These are phyloP conservation scores for Wickerhamomyces bovis DNA, from an alignment of 805 yeast species.

Conservation along the genomic window DNA sequence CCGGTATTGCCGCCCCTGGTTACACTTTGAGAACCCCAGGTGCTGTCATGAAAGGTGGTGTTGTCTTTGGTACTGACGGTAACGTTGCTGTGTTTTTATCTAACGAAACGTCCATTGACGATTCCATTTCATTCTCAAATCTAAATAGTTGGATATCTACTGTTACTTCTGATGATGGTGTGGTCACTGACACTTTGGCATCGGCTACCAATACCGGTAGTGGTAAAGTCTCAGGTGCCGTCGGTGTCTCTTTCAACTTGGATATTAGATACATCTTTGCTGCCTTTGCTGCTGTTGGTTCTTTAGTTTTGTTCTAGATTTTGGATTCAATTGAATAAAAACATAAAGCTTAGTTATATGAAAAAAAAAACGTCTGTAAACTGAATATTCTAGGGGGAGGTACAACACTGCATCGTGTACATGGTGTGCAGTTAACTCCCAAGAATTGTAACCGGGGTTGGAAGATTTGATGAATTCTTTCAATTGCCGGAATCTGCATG, in stretches of 20 bases:
- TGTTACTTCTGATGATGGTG: conserved; percentile 25
- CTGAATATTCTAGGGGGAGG: too few species aligned
- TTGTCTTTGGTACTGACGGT: conserved; percentile 57
- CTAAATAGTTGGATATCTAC: conserved; percentile 40
- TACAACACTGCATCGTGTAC: too few species aligned
- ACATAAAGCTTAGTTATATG: too few species aligned
- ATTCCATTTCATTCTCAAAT: conserved; percentile 37
- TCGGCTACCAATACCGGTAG: conserved; percentile 33
- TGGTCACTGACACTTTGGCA: conserved; percentile 25
- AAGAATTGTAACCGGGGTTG: too few species aligned
- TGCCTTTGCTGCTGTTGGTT: conserved; percentile 17
- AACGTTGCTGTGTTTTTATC: conserved; percentile 56
- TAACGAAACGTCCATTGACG: conserved; percentile 44
- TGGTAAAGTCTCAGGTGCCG: conserved; percentile 16
- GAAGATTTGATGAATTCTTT: too few species aligned
- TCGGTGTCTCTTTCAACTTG: conserved; percentile 6
- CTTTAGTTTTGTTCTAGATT: conserved; percentile 6
- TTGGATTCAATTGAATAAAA: too few species aligned
- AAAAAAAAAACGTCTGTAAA: too few species aligned
- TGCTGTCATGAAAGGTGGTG: conserved; percentile 63
- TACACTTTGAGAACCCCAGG: conserved; percentile 48
- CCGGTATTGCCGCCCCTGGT: conserved; percentile 54
- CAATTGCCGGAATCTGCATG: too few species aligned
- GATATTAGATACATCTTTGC: conserved; percentile 19
- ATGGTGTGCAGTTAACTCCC: too few species aligned